Evolutionary conservation across 306 rosid genomes (phyloP).

Genomic region (Quercus suber): DNA sequence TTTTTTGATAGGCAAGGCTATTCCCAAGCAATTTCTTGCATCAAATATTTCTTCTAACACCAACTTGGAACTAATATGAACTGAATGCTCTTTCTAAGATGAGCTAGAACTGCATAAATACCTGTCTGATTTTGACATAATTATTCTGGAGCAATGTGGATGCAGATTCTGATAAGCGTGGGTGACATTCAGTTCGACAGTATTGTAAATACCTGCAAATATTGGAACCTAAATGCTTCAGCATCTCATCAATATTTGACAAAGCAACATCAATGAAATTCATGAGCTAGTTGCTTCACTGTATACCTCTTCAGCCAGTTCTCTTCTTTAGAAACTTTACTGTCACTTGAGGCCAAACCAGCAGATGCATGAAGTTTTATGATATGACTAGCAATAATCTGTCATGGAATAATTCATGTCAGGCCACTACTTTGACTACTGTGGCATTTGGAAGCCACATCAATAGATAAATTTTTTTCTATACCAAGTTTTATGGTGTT

Average conservation of each 20-base stretch:
- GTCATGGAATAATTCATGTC: conserved; percentile 25
- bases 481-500: not conserved
- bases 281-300: not conserved
- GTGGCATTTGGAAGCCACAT: conserved; percentile 10
- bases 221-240: conserved; percentile 21
- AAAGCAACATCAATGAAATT: conserved; percentile 13
- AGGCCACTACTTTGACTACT: conserved; percentile 11
- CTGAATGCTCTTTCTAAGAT: conserved; percentile 10
- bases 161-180: conserved; percentile 85
- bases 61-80: conserved; percentile 6
- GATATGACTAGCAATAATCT: conserved; percentile 91
- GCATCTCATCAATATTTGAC: conserved; percentile 16
- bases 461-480: conserved; percentile 3
- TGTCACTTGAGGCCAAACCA: conserved; percentile 50
- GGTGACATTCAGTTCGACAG: conserved; percentile 74
- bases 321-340: conserved; percentile 61
- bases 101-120: conserved; percentile 26
- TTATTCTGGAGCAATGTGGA: conserved; percentile 62
- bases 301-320: conserved; percentile 92
- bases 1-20: not conserved
- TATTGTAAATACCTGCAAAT: conserved; percentile 78
- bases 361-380: conserved; percentile 89
- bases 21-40: not conserved
- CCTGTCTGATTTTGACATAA: conserved; percentile 98
- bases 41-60: conserved; percentile 8